These are phyloP conservation scores for Pisolithus sp. DNA, from an alignment of 768 basidiomycete genomes.

Conservation along the genomic window DNA sequence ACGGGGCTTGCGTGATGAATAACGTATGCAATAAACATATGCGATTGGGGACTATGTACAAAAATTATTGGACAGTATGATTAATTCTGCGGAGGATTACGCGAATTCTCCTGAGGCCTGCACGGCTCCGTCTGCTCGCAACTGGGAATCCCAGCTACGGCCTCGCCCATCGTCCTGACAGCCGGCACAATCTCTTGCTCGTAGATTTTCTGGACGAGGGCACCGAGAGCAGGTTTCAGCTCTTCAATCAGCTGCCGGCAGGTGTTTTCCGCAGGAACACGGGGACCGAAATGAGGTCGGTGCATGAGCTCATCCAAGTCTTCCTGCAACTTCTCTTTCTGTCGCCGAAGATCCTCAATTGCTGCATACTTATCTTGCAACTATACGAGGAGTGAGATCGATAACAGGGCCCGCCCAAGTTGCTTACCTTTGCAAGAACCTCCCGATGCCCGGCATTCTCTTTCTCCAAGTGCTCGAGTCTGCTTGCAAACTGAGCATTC, in stretches of 20 bases:
- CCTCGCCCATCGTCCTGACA: conserved; percentile 8
- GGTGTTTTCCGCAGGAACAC: background rate
- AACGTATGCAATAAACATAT: background rate
- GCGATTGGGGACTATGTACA: background rate
- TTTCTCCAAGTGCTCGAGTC: conserved; percentile 16
- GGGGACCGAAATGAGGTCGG: background rate
- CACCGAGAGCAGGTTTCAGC: conserved; percentile 15
- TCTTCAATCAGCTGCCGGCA: conserved; percentile 13
- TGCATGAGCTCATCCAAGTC: conserved; percentile 13
- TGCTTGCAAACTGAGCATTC: conserved; percentile 12
- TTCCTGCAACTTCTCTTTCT: conserved; percentile 10
- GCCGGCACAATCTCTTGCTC: conserved; percentile 16
- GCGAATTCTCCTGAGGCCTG: conserved; percentile 18
- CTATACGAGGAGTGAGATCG: conserved; percentile 11
- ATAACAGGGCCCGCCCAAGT: background rate
- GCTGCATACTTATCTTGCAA: conserved; percentile 11
- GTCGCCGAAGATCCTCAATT: conserved; percentile 9
- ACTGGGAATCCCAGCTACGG: conserved; percentile 9
- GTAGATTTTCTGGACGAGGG: conserved; percentile 17
- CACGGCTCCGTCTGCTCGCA: conserved; percentile 18
- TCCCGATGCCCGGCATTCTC: conserved; percentile 15
- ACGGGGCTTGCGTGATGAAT: too few species aligned
- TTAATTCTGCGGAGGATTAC: conserved; percentile 13
- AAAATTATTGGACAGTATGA: background rate
- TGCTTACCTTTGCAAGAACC: conserved; percentile 13